Conservation (phyloP, 2,329 filamentous ascomycete species). For the Cordyceps cicadae region DNA sequence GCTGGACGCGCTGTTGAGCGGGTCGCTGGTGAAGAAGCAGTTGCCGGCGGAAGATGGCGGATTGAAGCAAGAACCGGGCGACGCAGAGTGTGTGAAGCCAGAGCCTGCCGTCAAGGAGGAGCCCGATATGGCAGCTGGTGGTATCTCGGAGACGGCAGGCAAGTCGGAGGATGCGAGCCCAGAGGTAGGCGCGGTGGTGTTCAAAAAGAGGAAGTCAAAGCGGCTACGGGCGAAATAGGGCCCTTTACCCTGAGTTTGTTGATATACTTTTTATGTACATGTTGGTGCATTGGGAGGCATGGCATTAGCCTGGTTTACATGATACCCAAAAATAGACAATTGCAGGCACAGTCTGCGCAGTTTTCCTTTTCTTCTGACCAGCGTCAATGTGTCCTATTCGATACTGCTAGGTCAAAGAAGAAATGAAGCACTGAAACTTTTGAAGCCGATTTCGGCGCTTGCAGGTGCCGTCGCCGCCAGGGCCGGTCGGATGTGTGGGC, state of each 20-base stretch:
- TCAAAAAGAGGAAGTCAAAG: slow-evolving; percentile 73
- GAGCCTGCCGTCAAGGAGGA: slow-evolving; percentile 32
- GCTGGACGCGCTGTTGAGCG: slow-evolving; percentile 52
- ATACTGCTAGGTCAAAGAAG: neutral
- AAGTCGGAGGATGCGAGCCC: slow-evolving; percentile 30
- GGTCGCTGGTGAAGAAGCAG: slow-evolving; percentile 20
- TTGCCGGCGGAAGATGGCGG: slow-evolving; percentile 12
- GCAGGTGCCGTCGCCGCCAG: neutral
- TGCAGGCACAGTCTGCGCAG: neutral
- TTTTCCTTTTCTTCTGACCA: neutral
- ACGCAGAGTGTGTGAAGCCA: slow-evolving; percentile 15
- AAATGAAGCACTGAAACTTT: neutral
- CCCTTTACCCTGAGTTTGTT: neutral
- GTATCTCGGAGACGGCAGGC: slow-evolving; percentile 16
- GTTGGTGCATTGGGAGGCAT: neutral
- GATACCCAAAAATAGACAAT: neutral
- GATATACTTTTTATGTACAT: neutral
- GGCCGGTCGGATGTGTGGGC: neutral
- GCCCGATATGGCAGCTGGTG: slow-evolving; percentile 19
- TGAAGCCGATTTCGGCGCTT: neutral
- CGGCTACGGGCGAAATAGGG: slow-evolving; percentile 35
- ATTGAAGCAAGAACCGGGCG: slow-evolving; percentile 13
- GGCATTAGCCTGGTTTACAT: neutral
- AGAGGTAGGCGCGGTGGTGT: slow-evolving; percentile 49
- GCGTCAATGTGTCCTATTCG: too few species aligned